A percentile compares a stretch with the other conserved stretches of the same genome.
These are phyloP conservation scores for Clonostachys rosea DNA, from an alignment of 2,329 filamentous ascomycete genomes.

Conservation along the genomic window DNA sequence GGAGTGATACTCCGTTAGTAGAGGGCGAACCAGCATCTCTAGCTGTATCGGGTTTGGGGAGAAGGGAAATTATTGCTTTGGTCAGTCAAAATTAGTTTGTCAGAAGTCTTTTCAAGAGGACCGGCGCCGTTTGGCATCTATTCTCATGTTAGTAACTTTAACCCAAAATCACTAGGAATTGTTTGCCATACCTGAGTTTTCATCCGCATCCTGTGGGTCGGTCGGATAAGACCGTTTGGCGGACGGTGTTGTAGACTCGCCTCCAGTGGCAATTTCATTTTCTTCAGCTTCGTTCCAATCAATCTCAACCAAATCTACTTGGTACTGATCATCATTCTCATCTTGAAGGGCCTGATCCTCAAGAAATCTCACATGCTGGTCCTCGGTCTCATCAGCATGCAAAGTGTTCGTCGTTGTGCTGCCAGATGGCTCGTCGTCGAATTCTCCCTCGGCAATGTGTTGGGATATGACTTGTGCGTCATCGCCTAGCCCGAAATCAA, in stretches of 20 bases:
- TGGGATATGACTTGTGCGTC: no score
- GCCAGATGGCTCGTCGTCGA: no score
- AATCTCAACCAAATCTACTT: constrained; percentile 11
- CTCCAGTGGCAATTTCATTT: neutral
- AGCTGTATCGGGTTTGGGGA: no score
- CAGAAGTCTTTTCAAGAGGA: constrained; percentile 1
- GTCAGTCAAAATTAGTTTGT: no score
- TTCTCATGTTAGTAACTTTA: constrained; percentile 4
- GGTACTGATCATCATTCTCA: neutral
- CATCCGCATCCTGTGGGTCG: constrained; percentile 11
- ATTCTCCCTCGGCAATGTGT: no score
- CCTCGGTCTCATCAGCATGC: no score
- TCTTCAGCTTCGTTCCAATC: constrained; percentile 15
- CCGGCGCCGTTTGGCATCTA: constrained; percentile 17
- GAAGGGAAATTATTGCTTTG: no score
- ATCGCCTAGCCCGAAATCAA: no score
- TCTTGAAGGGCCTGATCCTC: neutral
- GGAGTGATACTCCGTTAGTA: no score
- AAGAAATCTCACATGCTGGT: no score
- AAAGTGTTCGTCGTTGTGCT: no score
- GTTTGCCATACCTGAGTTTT: constrained; percentile 11
- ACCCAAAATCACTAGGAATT: neutral
- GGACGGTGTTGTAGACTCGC: neutral
- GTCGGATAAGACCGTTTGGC: constrained; percentile 13
- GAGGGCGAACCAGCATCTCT: no score